phyloP scores from a whole-genome alignment of 257 asterid species.

The Marsdenia floribunda region DNA sequence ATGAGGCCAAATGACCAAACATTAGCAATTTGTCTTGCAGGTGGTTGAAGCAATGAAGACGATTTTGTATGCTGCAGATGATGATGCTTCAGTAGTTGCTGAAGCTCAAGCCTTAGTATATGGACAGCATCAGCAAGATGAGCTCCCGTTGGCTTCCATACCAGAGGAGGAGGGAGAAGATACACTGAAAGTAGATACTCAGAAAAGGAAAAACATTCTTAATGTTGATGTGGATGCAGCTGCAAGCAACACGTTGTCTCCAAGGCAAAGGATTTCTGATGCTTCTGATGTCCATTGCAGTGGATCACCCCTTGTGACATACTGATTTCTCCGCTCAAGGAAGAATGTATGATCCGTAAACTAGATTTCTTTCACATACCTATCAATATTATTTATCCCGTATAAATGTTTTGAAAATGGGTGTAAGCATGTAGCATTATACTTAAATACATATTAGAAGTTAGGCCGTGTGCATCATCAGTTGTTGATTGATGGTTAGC shows the following conservation, averaged over 20 bases:
- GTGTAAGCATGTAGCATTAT: neutral
- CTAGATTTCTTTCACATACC: neutral
- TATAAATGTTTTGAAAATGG: neutral
- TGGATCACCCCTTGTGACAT: conserved; percentile 68
- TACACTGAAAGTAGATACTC: conserved; percentile 47
- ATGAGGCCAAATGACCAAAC: too few species aligned
- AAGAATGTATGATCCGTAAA: neutral
- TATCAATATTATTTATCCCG: neutral
- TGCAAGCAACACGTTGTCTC: conserved; percentile 66
- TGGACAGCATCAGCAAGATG: conserved; percentile 35
- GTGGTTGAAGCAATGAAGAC: conserved; percentile 59
- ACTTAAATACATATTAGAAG: neutral
- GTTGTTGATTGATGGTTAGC: neutral
- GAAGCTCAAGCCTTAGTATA: conserved; percentile 75
- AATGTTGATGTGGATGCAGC: conserved; percentile 78
- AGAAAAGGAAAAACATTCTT: conserved; percentile 71
- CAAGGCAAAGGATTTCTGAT: conserved; percentile 72
- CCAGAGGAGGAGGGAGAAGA: conserved; percentile 47
- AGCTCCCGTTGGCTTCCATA: conserved; percentile 27
- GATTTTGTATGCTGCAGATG: conserved; percentile 68
- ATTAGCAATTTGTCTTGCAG: conserved; percentile 31
- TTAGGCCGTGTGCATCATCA: neutral
- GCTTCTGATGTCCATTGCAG: conserved; percentile 80
- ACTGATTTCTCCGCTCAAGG: conserved; percentile 29
- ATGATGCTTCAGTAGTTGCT: conserved; percentile 54